Conservation (phyloP, 192 early-diverging fungal species). For the Linnemannia exigua region DNA sequence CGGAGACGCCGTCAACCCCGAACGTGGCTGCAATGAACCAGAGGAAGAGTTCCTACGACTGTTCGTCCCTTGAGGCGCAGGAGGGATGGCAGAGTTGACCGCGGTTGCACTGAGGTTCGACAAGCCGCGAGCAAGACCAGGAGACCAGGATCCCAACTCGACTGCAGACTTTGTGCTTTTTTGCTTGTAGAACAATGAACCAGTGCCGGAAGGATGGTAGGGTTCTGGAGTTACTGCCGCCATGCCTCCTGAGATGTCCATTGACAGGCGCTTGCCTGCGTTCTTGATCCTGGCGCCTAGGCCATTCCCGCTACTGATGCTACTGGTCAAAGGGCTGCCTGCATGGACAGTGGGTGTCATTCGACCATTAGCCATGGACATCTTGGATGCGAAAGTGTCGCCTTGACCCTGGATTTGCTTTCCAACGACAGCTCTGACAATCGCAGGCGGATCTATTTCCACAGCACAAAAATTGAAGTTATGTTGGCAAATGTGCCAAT, state of each 20-base stretch:
- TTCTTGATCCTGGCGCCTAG: constrained; percentile 46
- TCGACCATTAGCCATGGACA: not conserved
- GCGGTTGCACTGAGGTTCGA: not conserved
- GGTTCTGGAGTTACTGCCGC: not conserved
- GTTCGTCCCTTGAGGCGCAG: not conserved
- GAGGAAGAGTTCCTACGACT: constrained; percentile 19
- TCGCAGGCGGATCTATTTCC: constrained; percentile 35
- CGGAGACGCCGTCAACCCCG: constrained; percentile 2
- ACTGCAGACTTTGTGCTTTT: constrained; percentile 34
- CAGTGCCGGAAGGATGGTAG: not conserved
- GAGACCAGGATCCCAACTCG: constrained; percentile 41
- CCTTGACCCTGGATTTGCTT: constrained; percentile 11
- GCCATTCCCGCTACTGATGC: constrained; percentile 13
- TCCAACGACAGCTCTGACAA: constrained; percentile 36
- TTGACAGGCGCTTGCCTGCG: constrained; percentile 42
- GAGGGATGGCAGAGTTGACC: constrained; percentile 1
- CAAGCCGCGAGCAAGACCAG: constrained; percentile 12
- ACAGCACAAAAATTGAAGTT: not conserved
- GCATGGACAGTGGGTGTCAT: constrained; percentile 20
- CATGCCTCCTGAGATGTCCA: constrained; percentile 29
- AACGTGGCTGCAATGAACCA: not conserved
- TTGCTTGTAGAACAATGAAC: constrained; percentile 49
- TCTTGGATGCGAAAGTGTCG: not conserved
- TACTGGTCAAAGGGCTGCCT: constrained; percentile 1
- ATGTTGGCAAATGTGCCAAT: not conserved